Evolutionary conservation across 1,284 basidiomycete genomes (phyloP).

Genomic region (Cutaneotrichosporon spelunceum): DNA sequence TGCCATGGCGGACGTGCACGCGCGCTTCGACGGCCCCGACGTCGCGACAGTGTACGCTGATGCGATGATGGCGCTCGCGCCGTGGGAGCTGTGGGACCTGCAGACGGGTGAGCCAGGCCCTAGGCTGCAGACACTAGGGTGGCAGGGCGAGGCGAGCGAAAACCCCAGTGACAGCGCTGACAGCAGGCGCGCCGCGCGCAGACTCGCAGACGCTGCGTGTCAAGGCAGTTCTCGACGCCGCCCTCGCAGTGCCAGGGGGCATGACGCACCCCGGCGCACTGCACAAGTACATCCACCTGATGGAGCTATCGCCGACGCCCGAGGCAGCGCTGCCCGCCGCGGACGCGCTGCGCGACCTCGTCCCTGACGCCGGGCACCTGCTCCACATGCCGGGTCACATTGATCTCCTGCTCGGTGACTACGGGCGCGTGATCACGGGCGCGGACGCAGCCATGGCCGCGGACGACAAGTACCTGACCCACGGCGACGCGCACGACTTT

Average conservation of each 20-base stretch:
- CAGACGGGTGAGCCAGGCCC: slow-evolving; percentile 31
- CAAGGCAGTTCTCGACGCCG: slow-evolving; percentile 33
- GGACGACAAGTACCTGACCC: slow-evolving; percentile 37
- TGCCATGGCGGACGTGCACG: slow-evolving; percentile 39
- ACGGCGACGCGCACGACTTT: slow-evolving; percentile 24
- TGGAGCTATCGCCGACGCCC: slow-evolving; percentile 41
- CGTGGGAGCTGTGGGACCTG: slow-evolving; percentile 47
- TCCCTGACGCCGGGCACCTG: slow-evolving; percentile 44
- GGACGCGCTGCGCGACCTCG: slow-evolving; percentile 33
- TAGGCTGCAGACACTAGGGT: too few relatives aligned
- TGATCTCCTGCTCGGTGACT: slow-evolving; percentile 46
- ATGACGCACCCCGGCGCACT: slow-evolving; percentile 38
- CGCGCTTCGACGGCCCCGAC: slow-evolving; percentile 32
- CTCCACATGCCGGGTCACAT: slow-evolving; percentile 48
- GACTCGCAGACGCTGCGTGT: slow-evolving; percentile 30
- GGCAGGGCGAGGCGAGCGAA: too few relatives aligned
- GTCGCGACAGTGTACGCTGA: slow-evolving; percentile 42
- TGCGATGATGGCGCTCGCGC: slow-evolving; percentile 40
- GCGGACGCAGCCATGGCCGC: slow-evolving; percentile 35
- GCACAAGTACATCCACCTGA: slow-evolving; percentile 47
- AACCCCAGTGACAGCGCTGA: too few relatives aligned
- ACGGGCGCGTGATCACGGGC: slow-evolving; percentile 35
- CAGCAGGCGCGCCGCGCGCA: slow-evolving; percentile 19
- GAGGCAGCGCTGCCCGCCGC: slow-evolving; percentile 36
- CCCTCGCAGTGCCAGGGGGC: slow-evolving; percentile 17